A percentile compares a stretch with the other conserved stretches of the same genome.
Evolutionary conservation across 805 yeast genomes (phyloP).

Genomic region (Saccharomycopsis capsularis): DNA sequence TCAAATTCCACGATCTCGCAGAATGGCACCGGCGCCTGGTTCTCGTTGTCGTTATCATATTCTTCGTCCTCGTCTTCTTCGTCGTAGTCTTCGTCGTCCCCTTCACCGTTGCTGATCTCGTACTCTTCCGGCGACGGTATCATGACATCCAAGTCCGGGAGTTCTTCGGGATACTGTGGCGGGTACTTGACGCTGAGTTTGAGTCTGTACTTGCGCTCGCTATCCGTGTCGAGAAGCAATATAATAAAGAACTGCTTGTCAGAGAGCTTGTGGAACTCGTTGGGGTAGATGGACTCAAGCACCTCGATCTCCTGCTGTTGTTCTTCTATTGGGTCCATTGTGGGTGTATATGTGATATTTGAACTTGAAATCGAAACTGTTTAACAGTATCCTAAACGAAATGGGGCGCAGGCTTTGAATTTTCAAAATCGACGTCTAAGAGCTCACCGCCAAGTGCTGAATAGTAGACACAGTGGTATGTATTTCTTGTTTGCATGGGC

Average conservation of each 20-base stretch:
- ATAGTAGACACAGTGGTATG: too few species aligned
- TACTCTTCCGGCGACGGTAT: conserved; percentile 20
- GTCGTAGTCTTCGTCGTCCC: conserved; percentile 31
- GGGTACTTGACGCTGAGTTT: conserved; percentile 64
- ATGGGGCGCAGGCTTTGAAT: too few species aligned
- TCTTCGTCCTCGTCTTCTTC: conserved; percentile 38
- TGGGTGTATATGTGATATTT: not conserved
- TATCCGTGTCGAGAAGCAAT: conserved; percentile 59
- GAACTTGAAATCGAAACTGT: too few species aligned
- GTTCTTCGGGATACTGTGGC: conserved; percentile 71
- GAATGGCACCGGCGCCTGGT: conserved; percentile 40
- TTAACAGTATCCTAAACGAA: too few species aligned
- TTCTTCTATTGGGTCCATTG: conserved; percentile 75
- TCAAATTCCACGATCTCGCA: conserved; percentile 55
- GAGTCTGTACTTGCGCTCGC: conserved; percentile 52
- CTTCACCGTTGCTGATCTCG: conserved; percentile 20
- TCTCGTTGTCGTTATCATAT: conserved; percentile 32
- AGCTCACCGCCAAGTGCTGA: too few species aligned
- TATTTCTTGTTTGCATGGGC: too few species aligned
- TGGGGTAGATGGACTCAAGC: conserved; percentile 87
- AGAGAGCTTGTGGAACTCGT: conserved; percentile 52
- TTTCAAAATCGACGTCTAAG: too few species aligned
- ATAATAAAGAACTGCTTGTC: conserved; percentile 49
- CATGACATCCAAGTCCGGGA: conserved; percentile 49
- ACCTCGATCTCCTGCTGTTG: conserved; percentile 88